Base-by-base conservation (phyloP, 2,329 filamentous ascomycete species). In the Xylaria sp. region DNA sequence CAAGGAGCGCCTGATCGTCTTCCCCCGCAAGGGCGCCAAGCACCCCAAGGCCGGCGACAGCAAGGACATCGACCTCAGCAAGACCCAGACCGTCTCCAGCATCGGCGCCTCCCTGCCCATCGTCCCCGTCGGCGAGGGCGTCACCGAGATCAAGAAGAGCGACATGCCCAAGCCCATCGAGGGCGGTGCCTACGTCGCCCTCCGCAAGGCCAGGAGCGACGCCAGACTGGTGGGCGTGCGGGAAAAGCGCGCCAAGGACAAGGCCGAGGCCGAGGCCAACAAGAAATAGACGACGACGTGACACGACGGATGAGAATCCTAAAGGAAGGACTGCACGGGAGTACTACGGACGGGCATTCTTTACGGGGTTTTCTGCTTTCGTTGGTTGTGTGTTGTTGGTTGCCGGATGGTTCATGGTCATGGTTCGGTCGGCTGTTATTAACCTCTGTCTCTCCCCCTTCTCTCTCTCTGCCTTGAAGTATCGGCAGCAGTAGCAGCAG, bases 1-100 rank as follows among this genome's bases (percentile, higher is more conserved):
- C 94, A 93, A 92, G 87, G 90, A 91, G 81, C 93, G 94, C 81
- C 87, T 99, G 81, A 97, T 99, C 83, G 90, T 99, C 82, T 97
- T 99, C 89, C 96, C 96, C 82, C 93, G 94, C 89, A 94, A 93
- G 86, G 90, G 90, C 82, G 94, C 94, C 86, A 90, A 96, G 86
- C 73, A 77, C 70, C 89, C 91, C 86, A 97, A 97, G 93, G 91
- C 92, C 83, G 93, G 93, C 83, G 93, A 97, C 85, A 91, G 91
- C 83, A 93, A 93, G 82, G 92, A 95, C 80, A 75, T 74, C 90
- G 90, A 96, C 85, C 79, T 86, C 75, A 83, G 83, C 81, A 91
- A 90, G 78, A 89, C 89, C 81, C 84, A 87, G 80, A 87, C 85
- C 80, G 84, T 85, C 76, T 80, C 83, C 74, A 84, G 81, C 80